phyloP scores from a whole-genome alignment of 345 rosid genomes.

The Moringa oleifera region DNA sequence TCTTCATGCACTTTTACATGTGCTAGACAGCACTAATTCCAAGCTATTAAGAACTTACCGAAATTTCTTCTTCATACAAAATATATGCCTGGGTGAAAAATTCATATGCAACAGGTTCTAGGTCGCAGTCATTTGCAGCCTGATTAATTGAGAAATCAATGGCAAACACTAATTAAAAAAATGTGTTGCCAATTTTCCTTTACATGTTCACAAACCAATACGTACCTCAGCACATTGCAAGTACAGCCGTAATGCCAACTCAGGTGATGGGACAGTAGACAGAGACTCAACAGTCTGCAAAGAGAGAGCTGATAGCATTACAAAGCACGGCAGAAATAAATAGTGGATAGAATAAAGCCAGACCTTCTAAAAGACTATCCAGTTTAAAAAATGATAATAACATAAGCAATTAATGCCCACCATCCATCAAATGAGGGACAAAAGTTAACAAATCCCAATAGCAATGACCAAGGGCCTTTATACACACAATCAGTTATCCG shows the following conservation, averaged over 20 bases:
- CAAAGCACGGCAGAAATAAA: conserved; percentile 3
- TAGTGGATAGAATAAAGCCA: too few relatives aligned
- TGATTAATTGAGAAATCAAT: conserved; percentile 26
- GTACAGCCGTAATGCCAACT: conserved; percentile 75
- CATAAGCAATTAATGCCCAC: too few relatives aligned
- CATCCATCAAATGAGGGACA: too few relatives aligned
- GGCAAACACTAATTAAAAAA: neutral
- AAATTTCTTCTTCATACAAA: conserved; percentile 93
- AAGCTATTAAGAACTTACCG: conserved; percentile 50
- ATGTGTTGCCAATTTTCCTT: conserved; percentile 6
- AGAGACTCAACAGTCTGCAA: conserved; percentile 79
- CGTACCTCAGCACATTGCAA: conserved; percentile 98
- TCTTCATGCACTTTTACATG: neutral
- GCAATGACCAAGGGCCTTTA: neutral
- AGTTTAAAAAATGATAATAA: too few relatives aligned
- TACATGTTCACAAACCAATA: conserved; percentile 6
- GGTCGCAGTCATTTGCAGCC: conserved; percentile 96
- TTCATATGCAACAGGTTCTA: conserved; percentile 96
- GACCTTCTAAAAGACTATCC: too few relatives aligned
- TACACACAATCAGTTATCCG: neutral
- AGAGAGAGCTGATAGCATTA: neutral
- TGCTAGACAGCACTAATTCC: neutral
- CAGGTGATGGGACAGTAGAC: conserved; percentile 76
- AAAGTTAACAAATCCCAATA: too few relatives aligned
- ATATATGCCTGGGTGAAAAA: conserved; percentile 99